phyloP scores from a whole-genome alignment of 257 asterid genomes.

The Nicotiana noctiflora region DNA sequence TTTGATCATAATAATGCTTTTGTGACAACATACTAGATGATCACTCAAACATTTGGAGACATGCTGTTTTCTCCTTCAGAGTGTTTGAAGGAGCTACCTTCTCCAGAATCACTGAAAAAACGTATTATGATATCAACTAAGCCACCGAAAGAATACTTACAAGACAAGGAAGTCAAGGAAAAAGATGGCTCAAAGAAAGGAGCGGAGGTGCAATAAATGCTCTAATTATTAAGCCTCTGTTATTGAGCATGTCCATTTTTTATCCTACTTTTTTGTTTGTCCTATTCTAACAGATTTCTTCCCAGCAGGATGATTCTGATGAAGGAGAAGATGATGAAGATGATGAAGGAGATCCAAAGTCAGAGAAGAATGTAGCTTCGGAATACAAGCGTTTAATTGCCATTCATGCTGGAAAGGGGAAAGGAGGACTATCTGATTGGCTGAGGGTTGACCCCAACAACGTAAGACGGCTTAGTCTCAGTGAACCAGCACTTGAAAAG shows the following conservation, averaged over 20 bases:
- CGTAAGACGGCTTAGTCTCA: constrained; percentile 77
- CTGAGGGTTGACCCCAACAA: constrained; percentile 40
- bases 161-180: constrained; percentile 24
- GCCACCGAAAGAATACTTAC: constrained; percentile 67
- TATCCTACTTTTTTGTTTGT: neutral
- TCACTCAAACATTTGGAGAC: constrained; percentile 67
- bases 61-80: constrained; percentile 48
- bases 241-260: neutral
- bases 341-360: constrained; percentile 32
- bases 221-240: neutral
- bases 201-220: constrained; percentile 30
- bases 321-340: constrained; percentile 36
- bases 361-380: constrained; percentile 41
- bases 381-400: constrained; percentile 64
- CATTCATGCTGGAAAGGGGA: constrained; percentile 74
- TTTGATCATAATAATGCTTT: constrained; percentile 8
- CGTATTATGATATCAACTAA: constrained; percentile 59
- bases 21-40: constrained; percentile 48
- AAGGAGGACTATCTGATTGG: constrained; percentile 57
- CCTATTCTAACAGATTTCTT: constrained; percentile 1
- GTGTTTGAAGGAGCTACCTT: constrained; percentile 44
- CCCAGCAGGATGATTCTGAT: constrained; percentile 34
- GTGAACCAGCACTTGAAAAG: constrained; percentile 58
- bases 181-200: constrained; percentile 23
- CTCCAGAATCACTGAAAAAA: constrained; percentile 58